phyloP scores from a whole-genome alignment of 139 green algal genomes.

The Tetraselmis chui region DNA sequence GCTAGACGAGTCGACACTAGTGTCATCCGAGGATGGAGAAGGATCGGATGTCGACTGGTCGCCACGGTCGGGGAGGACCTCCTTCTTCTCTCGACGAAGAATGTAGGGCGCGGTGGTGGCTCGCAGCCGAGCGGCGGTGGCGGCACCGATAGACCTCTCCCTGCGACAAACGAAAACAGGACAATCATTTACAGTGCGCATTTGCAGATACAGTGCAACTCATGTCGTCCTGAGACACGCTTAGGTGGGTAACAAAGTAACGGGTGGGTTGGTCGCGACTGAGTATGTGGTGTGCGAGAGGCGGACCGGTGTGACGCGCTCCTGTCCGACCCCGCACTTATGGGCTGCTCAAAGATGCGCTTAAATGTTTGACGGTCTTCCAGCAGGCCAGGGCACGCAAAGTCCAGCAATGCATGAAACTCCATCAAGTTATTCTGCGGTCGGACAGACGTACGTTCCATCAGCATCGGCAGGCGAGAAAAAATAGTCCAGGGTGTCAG shows the following conservation, averaged over 20 bases:
- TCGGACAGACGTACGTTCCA: too few relatives aligned
- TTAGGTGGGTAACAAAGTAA: too few relatives aligned
- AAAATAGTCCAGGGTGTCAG: too few relatives aligned
- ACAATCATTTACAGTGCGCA: too few relatives aligned
- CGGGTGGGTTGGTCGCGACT: too few relatives aligned
- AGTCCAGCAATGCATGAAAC: conserved; percentile 84
- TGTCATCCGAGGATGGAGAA: too few relatives aligned
- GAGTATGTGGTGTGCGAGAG: neutral
- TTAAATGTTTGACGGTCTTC: conserved; percentile 52
- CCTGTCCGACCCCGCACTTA: conserved; percentile 48
- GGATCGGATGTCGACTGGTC: too few relatives aligned
- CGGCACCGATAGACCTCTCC: conserved; percentile 47
- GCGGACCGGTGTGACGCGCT: conserved; percentile 30
- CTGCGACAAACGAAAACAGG: too few relatives aligned
- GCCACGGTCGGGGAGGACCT: conserved; percentile 45
- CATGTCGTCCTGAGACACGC: too few relatives aligned
- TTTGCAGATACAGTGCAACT: too few relatives aligned
- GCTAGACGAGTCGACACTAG: too few relatives aligned
- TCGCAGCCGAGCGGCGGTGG: conserved; percentile 50
- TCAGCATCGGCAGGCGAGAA: too few relatives aligned
- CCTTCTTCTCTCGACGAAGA: conserved; percentile 82
- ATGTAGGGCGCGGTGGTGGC: conserved; percentile 67
- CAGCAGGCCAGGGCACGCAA: conserved; percentile 61
- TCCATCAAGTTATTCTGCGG: conserved; percentile 81
- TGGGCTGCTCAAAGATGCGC: conserved; percentile 37